Evolutionary conservation across 1,139 yeast species (phyloP), one percentile per base, ranked within the genome.

Genomic region (Debaryomyces psychrophilus): DNA sequence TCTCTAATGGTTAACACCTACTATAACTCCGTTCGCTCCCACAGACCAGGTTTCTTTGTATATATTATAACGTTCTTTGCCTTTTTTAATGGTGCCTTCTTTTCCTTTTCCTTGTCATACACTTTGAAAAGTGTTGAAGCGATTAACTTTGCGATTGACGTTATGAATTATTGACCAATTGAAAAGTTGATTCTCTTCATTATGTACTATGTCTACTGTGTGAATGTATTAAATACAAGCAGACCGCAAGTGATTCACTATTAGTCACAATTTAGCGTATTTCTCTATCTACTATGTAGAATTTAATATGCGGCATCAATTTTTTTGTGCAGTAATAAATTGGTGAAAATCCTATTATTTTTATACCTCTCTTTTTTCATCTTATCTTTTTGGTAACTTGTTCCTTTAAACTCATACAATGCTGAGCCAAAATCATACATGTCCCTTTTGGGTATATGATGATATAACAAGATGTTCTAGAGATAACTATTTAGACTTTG

Each of bases 401-500:
- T 18, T 18, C 17, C 26, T 35, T 33, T 41, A 39, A 8, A 18
- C 12, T 27, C 18, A 11, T 34, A 26, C 17, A 28, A 27, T 41
- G 38, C 31, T 26, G 33, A 33, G 26, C 8, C 18, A 31, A 12
- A 25, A 18, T 23, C 38, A 27, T 41, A 7, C 38, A n/a, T 68
- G 72, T 50, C 55, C 59, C 28, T 55, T 69, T 41, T 76, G 81
- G 81, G 58, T 61, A 46, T 70, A 65, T 52, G 80, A 75, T 51
- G 80, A 75, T 57, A 65, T 81, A 43, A 70, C 83, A 5, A 57
- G 53, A 15, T 79, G 82, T 59, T 73, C 76, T 8, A 65, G 79
- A 42, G 71, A 72, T 34, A 28, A 28, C 14, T 44, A 40, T 31
- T 36, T 44, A 17, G 47, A 44, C 27, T 35, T 37, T 23, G 35